Evolutionary conservation across 2,329 filamentous ascomycete species (phyloP).

Genomic region (Aspergillus ochraceus): DNA sequence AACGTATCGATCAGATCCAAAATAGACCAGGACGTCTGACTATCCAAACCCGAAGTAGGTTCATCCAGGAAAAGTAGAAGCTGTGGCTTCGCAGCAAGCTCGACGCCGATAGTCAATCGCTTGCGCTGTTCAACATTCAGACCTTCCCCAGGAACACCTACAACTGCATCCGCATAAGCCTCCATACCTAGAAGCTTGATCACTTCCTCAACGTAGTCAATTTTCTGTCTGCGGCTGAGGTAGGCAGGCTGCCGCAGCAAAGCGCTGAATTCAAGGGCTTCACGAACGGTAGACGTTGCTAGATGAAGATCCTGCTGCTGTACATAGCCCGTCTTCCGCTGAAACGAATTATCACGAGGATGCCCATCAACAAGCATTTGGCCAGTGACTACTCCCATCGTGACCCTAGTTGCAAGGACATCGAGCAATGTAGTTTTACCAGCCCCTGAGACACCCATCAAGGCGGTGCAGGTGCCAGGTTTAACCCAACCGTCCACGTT

Average conservation of each 20-base stretch:
- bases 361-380: background rate
- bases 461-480: background rate
- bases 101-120: background rate
- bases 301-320: conserved; percentile 4
- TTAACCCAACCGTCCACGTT: conserved; percentile 3
- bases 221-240: background rate
- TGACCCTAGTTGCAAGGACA: background rate
- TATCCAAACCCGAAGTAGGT: conserved; percentile 3
- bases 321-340: conserved; percentile 1
- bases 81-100: conserved; percentile 3
- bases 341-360: background rate
- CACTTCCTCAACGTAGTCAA: background rate
- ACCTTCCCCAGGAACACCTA: background rate
- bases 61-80: conserved; percentile 1
- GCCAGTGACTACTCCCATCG: background rate
- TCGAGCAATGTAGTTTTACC: background rate
- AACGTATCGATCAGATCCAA: background rate
- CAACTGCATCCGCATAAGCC: conserved; percentile 1
- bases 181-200: conserved; percentile 2
- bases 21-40: conserved; percentile 5
- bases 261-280: conserved; percentile 1
- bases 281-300: background rate
- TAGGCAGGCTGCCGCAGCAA: background rate
- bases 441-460: background rate
- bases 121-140: conserved; percentile 5